These are phyloP conservation scores for Pythium scleroteichum DNA, from an alignment of 352 stramenopile species.

Conservation along the genomic window DNA sequence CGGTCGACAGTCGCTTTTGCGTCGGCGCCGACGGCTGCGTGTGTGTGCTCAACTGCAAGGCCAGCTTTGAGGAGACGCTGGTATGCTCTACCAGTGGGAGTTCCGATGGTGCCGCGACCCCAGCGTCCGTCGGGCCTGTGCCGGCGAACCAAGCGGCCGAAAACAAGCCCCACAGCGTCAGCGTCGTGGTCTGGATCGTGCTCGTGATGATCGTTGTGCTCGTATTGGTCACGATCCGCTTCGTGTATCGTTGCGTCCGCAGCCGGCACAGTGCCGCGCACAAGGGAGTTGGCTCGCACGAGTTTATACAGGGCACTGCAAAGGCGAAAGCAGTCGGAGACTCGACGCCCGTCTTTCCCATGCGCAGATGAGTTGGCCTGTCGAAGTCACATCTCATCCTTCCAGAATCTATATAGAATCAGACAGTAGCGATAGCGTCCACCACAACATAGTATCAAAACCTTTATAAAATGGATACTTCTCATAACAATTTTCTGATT, in stretches of 20 bases:
- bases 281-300: neutral
- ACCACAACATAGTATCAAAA: too few relatives aligned
- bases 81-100: neutral
- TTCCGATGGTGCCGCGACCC: neutral
- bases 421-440: too few relatives aligned
- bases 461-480: too few relatives aligned
- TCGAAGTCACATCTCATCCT: too few relatives aligned
- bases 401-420: too few relatives aligned
- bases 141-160: conserved; percentile 4
- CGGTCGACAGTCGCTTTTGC: conserved; percentile 22
- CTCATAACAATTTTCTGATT: too few relatives aligned
- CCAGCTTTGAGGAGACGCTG: neutral
- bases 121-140: neutral
- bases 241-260: neutral
- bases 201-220: neutral
- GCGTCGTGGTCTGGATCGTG: conserved; percentile 1
- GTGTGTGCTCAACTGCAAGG: conserved; percentile 16
- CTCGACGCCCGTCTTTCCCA: too few relatives aligned
- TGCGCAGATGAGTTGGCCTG: too few relatives aligned
- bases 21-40: conserved; percentile 14
- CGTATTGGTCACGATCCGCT: neutral
- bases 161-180: neutral
- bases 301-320: too few relatives aligned
- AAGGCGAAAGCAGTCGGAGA: too few relatives aligned
- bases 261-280: neutral